Evolutionary conservation across 1,284 basidiomycete species (phyloP), one percentile per base, ranked within the genome.

Genomic region (Phylloporus sp.): DNA sequence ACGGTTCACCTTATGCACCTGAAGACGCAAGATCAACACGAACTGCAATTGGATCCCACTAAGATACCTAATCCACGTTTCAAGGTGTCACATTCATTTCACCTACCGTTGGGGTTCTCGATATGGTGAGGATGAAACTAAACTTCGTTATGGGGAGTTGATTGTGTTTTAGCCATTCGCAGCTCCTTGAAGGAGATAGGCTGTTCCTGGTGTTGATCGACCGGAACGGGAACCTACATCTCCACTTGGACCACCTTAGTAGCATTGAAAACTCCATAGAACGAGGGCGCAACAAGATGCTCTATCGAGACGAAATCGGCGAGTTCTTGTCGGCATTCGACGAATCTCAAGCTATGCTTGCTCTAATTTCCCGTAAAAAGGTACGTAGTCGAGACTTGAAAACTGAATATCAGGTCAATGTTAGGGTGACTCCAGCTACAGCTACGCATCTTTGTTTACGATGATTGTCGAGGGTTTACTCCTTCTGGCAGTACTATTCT

Each of bases 271-370:
- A 69, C 25, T 81, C 84, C 0, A 72, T 84, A 12, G 66, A 69
- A 19, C 71, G 69, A 23, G 63, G 67, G 1, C 62, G 67, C 0
- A 79, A 79, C 62, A 84, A 84, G 69, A 61, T 62, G 8, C 71
- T 88, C 20, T 73, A 82, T 62, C 80, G 80, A 10, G 82, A 83
- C 60, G 86, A 84, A 69, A 80, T 86, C 23, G 88, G 86, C 0
- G 74, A 83, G 14, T 79, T 82, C 55, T 37, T 85, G 8, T 63
- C 88, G 25, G 80, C 86, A 0, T 88, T 82, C 60, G 86, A 89
- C 62, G 88, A 89, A 72, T 74, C 75, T 2, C 84, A 83, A 66
- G 78, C 82, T 0, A 82, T 83, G 76, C 77, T 89, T 47, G 81
- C 80, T 5, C 62, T 89, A 3, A 83, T 85, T 61, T 78, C 80